Evolutionary conservation across 345 rosid genomes (phyloP).

Genomic region (Rhodamnia argentea): DNA sequence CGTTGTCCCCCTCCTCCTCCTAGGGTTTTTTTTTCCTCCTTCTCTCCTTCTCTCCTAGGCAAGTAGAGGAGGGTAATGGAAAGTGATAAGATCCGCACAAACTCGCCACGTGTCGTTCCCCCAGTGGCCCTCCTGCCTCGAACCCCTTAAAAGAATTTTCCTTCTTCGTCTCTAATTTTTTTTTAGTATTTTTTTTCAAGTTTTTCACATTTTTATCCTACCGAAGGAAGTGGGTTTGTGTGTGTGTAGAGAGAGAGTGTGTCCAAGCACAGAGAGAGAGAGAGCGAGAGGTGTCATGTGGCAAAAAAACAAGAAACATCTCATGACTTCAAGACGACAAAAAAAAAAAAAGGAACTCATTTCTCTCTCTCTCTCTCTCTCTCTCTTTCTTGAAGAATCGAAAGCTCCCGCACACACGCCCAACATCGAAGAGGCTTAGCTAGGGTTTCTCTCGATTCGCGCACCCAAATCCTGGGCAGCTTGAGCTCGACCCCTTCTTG

Average conservation of each 20-base stretch:
- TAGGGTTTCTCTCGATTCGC: conserved; percentile 6
- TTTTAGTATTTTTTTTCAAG: background rate
- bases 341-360: background rate
- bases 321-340: conserved; percentile 1
- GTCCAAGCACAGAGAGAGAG: background rate
- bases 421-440: background rate
- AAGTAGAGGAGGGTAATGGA: background rate
- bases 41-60: background rate
- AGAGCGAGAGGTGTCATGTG: background rate
- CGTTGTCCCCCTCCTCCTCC: background rate
- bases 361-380: background rate
- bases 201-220: background rate
- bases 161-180: background rate
- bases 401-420: background rate
- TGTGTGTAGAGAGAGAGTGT: background rate
- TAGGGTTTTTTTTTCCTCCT: background rate
- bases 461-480: background rate
- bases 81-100: conserved; percentile 6
- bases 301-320: background rate
- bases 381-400: conserved; percentile 1
- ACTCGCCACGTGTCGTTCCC: background rate
- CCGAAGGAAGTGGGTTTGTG: background rate
- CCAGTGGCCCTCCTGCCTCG: background rate
- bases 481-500: background rate
- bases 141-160: background rate